These are phyloP conservation scores for Coniferiporia weirii DNA, from an alignment of 1,284 basidiomycete genomes.

Conservation along the genomic window DNA sequence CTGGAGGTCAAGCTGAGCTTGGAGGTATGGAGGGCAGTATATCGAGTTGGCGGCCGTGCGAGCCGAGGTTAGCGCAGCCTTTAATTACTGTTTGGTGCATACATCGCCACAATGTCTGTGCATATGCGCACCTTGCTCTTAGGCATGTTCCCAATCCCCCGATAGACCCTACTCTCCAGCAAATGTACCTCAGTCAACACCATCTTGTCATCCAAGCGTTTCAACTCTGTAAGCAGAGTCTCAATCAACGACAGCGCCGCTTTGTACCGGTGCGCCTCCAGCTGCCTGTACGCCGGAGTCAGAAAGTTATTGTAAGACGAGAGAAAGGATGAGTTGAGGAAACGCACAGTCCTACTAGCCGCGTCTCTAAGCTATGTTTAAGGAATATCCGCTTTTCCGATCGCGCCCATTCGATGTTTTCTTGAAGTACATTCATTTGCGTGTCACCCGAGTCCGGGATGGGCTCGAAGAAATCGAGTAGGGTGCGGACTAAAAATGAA, in stretches of 20 bases:
- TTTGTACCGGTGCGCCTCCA: slow-evolving; percentile 76
- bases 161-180: slow-evolving; percentile 87
- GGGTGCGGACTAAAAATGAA: slow-evolving; percentile 65
- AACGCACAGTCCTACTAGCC: slow-evolving; percentile 76
- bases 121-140: slow-evolving; percentile 75
- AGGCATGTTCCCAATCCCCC: slow-evolving; percentile 86
- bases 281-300: slow-evolving; percentile 45
- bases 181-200: slow-evolving; percentile 96
- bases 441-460: slow-evolving; percentile 73
- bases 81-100: neutral
- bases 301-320: neutral
- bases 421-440: slow-evolving; percentile 84
- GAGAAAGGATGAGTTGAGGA: neutral
- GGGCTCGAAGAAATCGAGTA: slow-evolving; percentile 83
- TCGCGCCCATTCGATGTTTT: slow-evolving; percentile 94
- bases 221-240: slow-evolving; percentile 82
- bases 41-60: slow-evolving; percentile 95
- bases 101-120: neutral
- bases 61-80: slow-evolving; percentile 89
- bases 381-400: slow-evolving; percentile 92
- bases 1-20: slow-evolving; percentile 91
- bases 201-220: slow-evolving; percentile 95
- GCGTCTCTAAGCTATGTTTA: slow-evolving; percentile 90
- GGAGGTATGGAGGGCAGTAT: slow-evolving; percentile 93
- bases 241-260: slow-evolving; percentile 83